phyloP scores from a whole-genome alignment of 2,329 filamentous ascomycete genomes.

The Periconia sp. region DNA sequence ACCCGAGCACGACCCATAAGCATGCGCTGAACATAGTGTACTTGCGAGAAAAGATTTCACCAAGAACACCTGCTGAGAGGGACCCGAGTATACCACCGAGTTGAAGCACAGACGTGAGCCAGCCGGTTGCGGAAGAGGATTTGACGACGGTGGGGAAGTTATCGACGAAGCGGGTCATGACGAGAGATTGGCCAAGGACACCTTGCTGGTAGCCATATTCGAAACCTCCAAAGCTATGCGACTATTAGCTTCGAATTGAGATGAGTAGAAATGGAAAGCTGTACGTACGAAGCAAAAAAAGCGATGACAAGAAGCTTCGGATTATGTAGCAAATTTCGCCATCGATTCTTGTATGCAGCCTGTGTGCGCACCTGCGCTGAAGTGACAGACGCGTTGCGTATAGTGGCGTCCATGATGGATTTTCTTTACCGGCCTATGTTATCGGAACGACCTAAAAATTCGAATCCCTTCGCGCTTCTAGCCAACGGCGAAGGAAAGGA shows the following conservation, averaged over 20 bases:
- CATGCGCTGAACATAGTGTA: constrained; percentile 60
- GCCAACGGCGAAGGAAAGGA: not conserved
- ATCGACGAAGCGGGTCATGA: constrained; percentile 58
- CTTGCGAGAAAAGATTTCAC: constrained; percentile 58
- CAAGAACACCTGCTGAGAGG: constrained; percentile 55
- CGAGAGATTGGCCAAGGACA: constrained; percentile 60
- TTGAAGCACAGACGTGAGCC: constrained; percentile 60
- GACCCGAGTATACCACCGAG: constrained; percentile 59
- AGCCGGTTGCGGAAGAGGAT: constrained; percentile 56
- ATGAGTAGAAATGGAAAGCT: not conserved
- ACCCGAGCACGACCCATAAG: constrained; percentile 48
- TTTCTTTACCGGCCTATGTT: not conserved
- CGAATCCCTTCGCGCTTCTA: not conserved
- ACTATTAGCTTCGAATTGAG: not conserved
- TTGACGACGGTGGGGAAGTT: constrained; percentile 57
- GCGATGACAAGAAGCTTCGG: constrained; percentile 37
- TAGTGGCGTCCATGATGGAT: constrained; percentile 25
- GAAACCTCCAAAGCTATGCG: constrained; percentile 56
- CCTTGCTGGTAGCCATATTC: constrained; percentile 63
- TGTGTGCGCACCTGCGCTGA: constrained; percentile 30
- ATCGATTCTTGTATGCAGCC: constrained; percentile 34
- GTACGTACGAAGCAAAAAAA: constrained; percentile 38
- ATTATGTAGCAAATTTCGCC: constrained; percentile 31
- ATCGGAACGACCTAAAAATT: too few species aligned
- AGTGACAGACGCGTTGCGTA: constrained; percentile 29